Base-by-base conservation (phyloP, 2,329 filamentous ascomycete genomes). In the Anthostomella pinea region DNA sequence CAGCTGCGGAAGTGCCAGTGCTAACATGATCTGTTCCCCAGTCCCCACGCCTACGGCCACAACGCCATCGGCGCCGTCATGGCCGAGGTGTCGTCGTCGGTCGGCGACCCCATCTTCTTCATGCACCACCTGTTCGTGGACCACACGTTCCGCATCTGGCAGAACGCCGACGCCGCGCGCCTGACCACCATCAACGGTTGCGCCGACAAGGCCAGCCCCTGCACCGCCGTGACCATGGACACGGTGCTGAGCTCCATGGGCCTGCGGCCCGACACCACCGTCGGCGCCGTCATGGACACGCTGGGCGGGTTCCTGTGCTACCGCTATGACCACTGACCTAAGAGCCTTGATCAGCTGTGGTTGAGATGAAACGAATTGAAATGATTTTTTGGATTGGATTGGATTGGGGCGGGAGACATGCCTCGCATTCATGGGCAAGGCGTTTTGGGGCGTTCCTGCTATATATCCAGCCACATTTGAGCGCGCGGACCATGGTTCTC, bases 1-100 rank as follows among this genome's bases (percentile, higher is more conserved):
- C 5, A 11, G 18, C 22, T 24, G 29, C 13, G n/a, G 29, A 23
- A 11, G 8, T 24, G 7, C 9, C 15, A 22, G 22, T 34, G 17
- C 46, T 54, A 41, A 54, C 47, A 23, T n/a, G 4, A 18, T 6
- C 17, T n/a, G 5, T 23, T 29, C 13, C 26, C 4, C 15, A 63
- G 58, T 6, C 59, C 59, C 1, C 60, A 63, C 48, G 60, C 51
- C 1, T 63, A 62, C 38, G 58, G 58, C 27, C 60, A 64, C 43
- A 60, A 63, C 43, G 58, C 60, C 16, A 46, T 63, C 25, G 60
- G 60, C 28, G 59, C 56, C 7, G 54, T 62, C 37, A 64, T 64
- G 60, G 48, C 53, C 1, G 57, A 60, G 16, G 58, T 64, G 2
- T 48, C 57, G 2, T 50, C 55, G 3, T 60, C 59, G 3, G 56